phyloP scores from a whole-genome alignment of 2,329 filamentous ascomycete genomes.

The Ophiocordyceps camponoti-floridani region DNA sequence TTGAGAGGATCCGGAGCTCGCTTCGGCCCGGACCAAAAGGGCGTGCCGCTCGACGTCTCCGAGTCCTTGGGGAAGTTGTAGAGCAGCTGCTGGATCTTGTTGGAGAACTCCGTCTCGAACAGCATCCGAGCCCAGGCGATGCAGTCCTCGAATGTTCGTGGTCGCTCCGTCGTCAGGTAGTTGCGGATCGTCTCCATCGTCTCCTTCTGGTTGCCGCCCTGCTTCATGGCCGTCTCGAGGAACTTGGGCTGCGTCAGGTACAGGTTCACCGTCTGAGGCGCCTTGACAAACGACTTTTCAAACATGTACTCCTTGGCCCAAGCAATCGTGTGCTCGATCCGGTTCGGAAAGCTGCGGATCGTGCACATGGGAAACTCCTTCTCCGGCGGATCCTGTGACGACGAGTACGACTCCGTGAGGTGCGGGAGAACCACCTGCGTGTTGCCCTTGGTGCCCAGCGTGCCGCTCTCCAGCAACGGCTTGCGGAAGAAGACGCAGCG shows the following conservation, averaged over 20 bases:
- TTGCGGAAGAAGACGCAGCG: conserved; percentile 98
- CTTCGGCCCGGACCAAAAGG: conserved; percentile 97
- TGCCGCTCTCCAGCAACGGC: conserved; percentile 88
- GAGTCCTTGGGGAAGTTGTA: conserved; percentile 97
- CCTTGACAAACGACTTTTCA: conserved; percentile 83
- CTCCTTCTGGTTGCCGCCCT: conserved; percentile 87
- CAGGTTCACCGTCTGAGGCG: conserved; percentile 82
- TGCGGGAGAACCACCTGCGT: conserved; percentile 86
- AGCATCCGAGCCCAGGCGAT: conserved; percentile 86
- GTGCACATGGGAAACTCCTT: conserved; percentile 99
- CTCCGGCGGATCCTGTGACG: conserved; percentile 89
- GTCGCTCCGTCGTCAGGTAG: conserved; percentile 81
- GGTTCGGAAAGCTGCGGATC: conserved; percentile 90
- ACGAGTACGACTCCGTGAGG: conserved; percentile 89
- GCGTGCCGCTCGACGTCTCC: conserved; percentile 68
- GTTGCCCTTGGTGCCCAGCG: conserved; percentile 97
- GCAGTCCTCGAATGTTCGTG: conserved; percentile 85
- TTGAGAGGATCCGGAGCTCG: conserved; percentile 82
- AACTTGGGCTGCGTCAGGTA: conserved; percentile 89
- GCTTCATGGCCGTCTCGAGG: conserved; percentile 70
- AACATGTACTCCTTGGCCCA: conserved; percentile 89
- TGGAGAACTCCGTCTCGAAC: conserved; percentile 95
- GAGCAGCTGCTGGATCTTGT: conserved; percentile 84
- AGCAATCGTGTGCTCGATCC: conserved; percentile 95
- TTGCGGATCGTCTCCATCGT: conserved; percentile 81